Evolutionary conservation across 352 stramenopile species (phyloP).

Genomic region (Globisporangium middletonii): DNA sequence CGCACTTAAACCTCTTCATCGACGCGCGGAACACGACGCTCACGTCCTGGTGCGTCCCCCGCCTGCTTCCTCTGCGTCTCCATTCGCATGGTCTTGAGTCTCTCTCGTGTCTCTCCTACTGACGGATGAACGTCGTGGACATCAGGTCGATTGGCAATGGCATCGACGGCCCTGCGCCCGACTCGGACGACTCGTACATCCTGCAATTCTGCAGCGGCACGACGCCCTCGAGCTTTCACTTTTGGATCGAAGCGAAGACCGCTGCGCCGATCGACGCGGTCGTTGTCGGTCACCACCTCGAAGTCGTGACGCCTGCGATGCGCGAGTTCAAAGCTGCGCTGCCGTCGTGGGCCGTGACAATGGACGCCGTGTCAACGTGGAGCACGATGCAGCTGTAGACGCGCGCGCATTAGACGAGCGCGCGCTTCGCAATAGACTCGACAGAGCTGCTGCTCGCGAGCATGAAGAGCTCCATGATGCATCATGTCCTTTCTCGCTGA

Average conservation of each 20-base stretch:
- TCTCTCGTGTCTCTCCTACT: background rate
- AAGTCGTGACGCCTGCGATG: constrained; percentile 43
- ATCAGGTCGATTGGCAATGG: constrained; percentile 66
- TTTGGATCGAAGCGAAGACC: constrained; percentile 67
- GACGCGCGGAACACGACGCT: constrained; percentile 62
- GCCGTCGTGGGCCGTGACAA: constrained; percentile 41
- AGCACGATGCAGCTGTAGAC: constrained; percentile 47
- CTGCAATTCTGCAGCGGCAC: constrained; percentile 63
- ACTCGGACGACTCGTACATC: constrained; percentile 67
- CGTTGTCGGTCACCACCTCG: constrained; percentile 65
- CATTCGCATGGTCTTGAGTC: background rate
- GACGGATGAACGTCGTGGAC: background rate
- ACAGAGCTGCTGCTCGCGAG: no score
- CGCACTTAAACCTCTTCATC: constrained; percentile 71
- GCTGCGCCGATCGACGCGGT: constrained; percentile 44
- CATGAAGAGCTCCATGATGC: no score
- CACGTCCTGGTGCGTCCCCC: constrained; percentile 49
- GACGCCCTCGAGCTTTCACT: constrained; percentile 56
- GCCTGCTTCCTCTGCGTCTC: background rate
- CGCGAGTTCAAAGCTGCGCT: constrained; percentile 32
- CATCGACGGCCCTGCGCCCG: constrained; percentile 39
- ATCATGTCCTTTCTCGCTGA: no score
- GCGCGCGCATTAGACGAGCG: no score
- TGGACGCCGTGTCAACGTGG: constrained; percentile 53
- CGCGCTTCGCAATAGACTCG: no score